phyloP scores from a whole-genome alignment of 2,329 filamentous ascomycete species.

The Claviceps humidiphila region DNA sequence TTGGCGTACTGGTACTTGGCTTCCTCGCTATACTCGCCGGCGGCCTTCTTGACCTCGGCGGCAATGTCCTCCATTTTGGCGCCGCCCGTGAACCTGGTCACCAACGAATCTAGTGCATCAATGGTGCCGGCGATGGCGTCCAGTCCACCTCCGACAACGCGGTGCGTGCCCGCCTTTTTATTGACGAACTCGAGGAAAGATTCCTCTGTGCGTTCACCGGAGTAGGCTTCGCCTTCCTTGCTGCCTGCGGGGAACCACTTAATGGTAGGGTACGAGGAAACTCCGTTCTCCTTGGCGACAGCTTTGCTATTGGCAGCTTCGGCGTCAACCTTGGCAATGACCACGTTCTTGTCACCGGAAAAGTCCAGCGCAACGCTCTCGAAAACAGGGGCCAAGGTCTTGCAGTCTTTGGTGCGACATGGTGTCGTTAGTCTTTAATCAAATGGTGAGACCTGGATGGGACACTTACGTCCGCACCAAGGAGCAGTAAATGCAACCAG shows the following conservation, averaged over 20 bases:
- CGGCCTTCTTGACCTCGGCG: slow-evolving; percentile 59
- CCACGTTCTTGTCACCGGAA: slow-evolving; percentile 58
- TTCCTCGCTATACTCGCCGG: slow-evolving; percentile 48
- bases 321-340: slow-evolving; percentile 92
- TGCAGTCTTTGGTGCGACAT: slow-evolving; percentile 60
- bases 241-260: slow-evolving; percentile 90
- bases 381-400: slow-evolving; percentile 80
- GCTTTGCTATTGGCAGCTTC: slow-evolving; percentile 77
- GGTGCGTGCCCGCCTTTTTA: slow-evolving; percentile 76
- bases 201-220: slow-evolving; percentile 61
- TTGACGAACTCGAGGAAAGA: slow-evolving; percentile 76
- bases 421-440: no score
- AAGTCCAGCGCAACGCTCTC: slow-evolving; percentile 78
- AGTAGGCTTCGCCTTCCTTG: slow-evolving; percentile 57
- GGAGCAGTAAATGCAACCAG: slow-evolving; percentile 95
- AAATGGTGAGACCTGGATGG: background rate
- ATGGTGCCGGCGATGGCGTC: slow-evolving; percentile 72
- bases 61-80: slow-evolving; percentile 48
- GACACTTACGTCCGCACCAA: slow-evolving; percentile 87
- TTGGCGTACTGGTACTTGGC: slow-evolving; percentile 65
- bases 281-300: slow-evolving; percentile 59
- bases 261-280: slow-evolving; percentile 88
- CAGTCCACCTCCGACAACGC: slow-evolving; percentile 66
- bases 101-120: slow-evolving; percentile 60
- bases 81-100: slow-evolving; percentile 58